Base-by-base conservation (phyloP, 331 rosid species). In the Stylosanthes scabra region DNA sequence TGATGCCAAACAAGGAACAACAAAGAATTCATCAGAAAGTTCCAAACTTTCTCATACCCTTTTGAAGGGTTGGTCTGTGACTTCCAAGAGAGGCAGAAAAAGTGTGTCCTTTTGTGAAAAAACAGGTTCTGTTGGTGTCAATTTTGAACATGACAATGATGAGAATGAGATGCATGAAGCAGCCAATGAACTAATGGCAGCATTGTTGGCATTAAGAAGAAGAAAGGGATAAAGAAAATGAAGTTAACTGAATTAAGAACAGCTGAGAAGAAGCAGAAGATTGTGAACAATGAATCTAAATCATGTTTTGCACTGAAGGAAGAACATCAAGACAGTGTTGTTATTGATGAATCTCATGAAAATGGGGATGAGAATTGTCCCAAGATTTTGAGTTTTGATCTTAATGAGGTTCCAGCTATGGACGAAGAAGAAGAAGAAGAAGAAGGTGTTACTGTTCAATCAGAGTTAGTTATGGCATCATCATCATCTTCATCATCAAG, bases 371-470 rank as follows among this genome's bases (percentile, higher is more conserved):
- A 31, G 68, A 47, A 11, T 14, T 11, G 52, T 29, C 29, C 63
- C n/a, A 76, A 52, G 41, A 16, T 71, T 62, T 37, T 79, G 42
- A 11, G n/a, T 60, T 72, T 87, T 61, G 91, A 84, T 80, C 91
- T 87, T 59, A 87, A 87, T 47, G 72, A 77, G 66, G 78, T 27
- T 62, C 91, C 87, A 41, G 37, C 84, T 8, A 59, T 45, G 56
- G 86, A 79, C 40, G n/a, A n/a, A n/a, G n/a, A n/a, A n/a, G n/a
- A n/a, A n/a, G n/a, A n/a, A n/a, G 80, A 20, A 9, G 81, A n/a
- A n/a, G n/a, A 49, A 16, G 49, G 37, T 46, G 58, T 46, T 31
- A 31, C 37, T 31, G 3, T 31, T 46, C 76, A 46, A 29, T 71
- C 67, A 59, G 77, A 60, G 14, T 34, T 42, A 39, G 5, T 6